A percentile compares a stretch with the other conserved stretches of the same genome.
Evolutionary conservation across 345 rosid genomes (phyloP).

Genomic region (Syzygium aqueum): DNA sequence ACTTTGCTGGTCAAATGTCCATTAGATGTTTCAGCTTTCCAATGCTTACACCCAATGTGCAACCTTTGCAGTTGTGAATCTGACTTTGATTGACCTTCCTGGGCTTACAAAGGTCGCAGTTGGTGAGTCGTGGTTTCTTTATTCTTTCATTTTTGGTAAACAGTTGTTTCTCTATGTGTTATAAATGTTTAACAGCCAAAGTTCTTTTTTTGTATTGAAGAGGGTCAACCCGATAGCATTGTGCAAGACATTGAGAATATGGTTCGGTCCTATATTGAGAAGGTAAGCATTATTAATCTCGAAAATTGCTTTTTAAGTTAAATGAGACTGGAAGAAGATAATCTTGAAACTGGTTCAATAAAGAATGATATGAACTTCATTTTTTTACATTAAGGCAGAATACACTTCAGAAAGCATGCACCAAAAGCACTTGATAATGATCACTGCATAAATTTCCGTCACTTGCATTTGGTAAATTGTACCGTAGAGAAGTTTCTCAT

Average conservation of each 20-base stretch:
- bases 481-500: not conserved
- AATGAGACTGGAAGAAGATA: not conserved
- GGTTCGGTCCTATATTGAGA: conserved; percentile 82
- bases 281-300: conserved; percentile 32
- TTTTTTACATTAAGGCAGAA: not conserved
- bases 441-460: not conserved
- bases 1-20: not conserved
- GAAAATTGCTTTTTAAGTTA: not conserved
- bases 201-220: conserved; percentile 22
- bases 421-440: not conserved
- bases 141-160: not conserved
- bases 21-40: not conserved
- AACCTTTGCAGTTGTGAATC: conserved; percentile 66
- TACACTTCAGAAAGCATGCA: not conserved
- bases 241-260: conserved; percentile 88
- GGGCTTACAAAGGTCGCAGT: conserved; percentile 98
- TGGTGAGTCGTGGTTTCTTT: conserved; percentile 38
- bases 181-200: not conserved
- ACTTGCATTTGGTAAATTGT: not conserved
- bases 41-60: not conserved
- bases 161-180: not conserved
- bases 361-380: not conserved
- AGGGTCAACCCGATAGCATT: conserved; percentile 84
- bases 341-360: not conserved
- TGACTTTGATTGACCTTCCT: conserved; percentile 94